Percentiles rank a stretch among this genome's conserved stretches.
Conservation (phyloP, 441 rosid species). For the Pelargonium cotyledonis region DNA sequence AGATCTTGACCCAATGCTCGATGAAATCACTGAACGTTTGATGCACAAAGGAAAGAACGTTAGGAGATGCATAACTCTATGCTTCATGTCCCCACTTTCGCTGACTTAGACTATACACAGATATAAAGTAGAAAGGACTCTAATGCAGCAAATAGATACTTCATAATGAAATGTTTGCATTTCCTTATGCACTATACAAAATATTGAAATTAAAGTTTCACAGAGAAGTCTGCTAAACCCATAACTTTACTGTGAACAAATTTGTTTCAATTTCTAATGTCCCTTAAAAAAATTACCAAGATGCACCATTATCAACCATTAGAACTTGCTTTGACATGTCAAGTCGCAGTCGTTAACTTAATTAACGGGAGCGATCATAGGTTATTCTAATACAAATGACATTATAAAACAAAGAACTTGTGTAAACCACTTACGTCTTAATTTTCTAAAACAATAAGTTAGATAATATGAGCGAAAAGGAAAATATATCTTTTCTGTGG, state of each 20-base stretch:
- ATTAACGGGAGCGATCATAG: background rate
- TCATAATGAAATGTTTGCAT: background rate
- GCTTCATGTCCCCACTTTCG: background rate
- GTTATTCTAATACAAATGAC: background rate
- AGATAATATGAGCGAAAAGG: too few species aligned
- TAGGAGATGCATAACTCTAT: background rate
- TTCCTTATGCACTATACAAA: background rate
- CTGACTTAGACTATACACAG: background rate
- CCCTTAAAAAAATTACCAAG: too few species aligned
- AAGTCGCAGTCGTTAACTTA: background rate
- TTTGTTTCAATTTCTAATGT: too few species aligned
- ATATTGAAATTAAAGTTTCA: background rate
- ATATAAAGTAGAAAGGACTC: background rate
- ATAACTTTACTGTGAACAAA: too few species aligned
- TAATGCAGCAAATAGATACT: background rate
- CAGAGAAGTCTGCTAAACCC: too few species aligned
- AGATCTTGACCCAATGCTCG: conserved; percentile 86
- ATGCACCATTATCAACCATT: too few species aligned
- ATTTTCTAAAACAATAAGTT: too few species aligned
- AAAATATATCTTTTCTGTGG: too few species aligned
- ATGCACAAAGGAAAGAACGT: background rate
- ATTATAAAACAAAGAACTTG: too few species aligned
- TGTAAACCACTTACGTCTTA: too few species aligned
- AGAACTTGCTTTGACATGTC: background rate
- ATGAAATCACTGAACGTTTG: conserved; percentile 73